A percentile compares a stretch with the other conserved stretches of the same genome.
Conservation (phyloP, 2,329 filamentous ascomycete species). For the Ceratocystis alfenasii region DNA sequence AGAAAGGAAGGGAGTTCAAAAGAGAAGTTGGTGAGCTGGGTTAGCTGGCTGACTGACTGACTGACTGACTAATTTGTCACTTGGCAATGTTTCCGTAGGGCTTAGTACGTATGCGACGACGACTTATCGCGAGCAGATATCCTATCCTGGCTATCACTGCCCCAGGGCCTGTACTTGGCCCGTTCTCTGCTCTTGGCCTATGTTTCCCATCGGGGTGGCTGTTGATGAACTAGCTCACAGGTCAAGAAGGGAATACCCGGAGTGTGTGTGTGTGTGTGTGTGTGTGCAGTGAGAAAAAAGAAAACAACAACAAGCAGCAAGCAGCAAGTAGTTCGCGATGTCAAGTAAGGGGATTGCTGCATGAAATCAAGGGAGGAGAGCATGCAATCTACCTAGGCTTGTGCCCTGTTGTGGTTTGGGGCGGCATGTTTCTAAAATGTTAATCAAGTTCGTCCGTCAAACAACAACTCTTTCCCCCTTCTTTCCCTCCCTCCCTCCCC, state of each 20-base stretch:
- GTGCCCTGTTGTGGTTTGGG: not conserved
- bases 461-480: not conserved
- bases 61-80: not conserved
- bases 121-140: not conserved
- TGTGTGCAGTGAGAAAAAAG: not conserved
- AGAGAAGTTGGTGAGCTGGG: not conserved
- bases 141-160: not conserved
- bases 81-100: not conserved
- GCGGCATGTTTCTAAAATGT: not conserved
- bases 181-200: not conserved
- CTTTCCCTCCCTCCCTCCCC: too few relatives aligned
- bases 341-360: not conserved
- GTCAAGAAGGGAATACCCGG: conserved; percentile 7
- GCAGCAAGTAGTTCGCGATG: too few relatives aligned
- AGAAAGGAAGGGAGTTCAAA: not conserved
- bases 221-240: not conserved
- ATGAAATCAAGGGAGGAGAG: not conserved
- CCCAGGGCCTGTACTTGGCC: not conserved
- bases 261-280: not conserved
- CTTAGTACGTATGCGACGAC: not conserved
- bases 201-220: not conserved
- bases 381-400: not conserved
- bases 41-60: not conserved
- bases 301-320: not conserved
- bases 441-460: not conserved